These are phyloP conservation scores for Teratosphaeria pseudoeucalypti DNA, from an alignment of 2,329 filamentous ascomycete genomes.

Conservation along the genomic window DNA sequence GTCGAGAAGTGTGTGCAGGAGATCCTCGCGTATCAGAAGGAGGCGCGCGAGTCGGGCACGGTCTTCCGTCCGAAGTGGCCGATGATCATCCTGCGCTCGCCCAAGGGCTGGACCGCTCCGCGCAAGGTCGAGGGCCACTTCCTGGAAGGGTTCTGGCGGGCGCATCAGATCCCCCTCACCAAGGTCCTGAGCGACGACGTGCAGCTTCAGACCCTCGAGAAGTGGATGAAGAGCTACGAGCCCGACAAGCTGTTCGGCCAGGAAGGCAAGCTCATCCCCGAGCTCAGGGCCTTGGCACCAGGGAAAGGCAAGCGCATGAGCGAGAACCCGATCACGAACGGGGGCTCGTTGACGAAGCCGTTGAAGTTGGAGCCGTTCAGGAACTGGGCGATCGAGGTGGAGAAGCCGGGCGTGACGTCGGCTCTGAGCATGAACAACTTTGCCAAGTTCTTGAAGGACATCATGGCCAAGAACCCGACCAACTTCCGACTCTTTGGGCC, in stretches of 20 bases:
- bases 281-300: constrained; percentile 56
- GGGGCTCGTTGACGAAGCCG: constrained; percentile 56
- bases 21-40: constrained; percentile 58
- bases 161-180: constrained; percentile 68
- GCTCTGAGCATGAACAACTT: constrained; percentile 61
- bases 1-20: constrained; percentile 62
- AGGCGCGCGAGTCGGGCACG: constrained; percentile 60
- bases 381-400: constrained; percentile 53
- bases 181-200: constrained; percentile 53
- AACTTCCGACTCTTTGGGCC: constrained; percentile 70
- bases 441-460: constrained; percentile 55
- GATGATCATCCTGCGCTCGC: constrained; percentile 66
- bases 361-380: constrained; percentile 61
- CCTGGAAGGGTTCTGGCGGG: constrained; percentile 66
- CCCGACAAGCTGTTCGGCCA: constrained; percentile 61
- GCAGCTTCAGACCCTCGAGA: constrained; percentile 58
- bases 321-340: constrained; percentile 66
- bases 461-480: constrained; percentile 52
- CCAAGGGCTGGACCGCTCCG: constrained; percentile 72
- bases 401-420: constrained; percentile 42
- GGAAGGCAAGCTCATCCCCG: constrained; percentile 51
- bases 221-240: constrained; percentile 68
- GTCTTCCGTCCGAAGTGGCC: constrained; percentile 65
- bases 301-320: constrained; percentile 60
- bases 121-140: constrained; percentile 60